A percentile compares a stretch with the other conserved stretches of the same genome.
Evolutionary conservation across 345 rosid species (phyloP).

Genomic region (Hirschfeldia incana): DNA sequence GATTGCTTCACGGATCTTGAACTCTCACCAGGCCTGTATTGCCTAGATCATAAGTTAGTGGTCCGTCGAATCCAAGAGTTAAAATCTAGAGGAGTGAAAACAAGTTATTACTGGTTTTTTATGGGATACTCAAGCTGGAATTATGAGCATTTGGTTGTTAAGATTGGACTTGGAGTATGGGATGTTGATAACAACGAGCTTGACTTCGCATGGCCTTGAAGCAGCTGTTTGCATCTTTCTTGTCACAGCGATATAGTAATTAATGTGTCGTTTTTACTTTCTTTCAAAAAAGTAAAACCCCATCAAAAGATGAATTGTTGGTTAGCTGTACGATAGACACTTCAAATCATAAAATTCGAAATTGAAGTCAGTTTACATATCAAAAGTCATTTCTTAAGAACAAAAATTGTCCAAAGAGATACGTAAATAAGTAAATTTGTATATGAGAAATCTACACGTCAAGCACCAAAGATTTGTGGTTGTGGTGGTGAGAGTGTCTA

Average conservation of each 20-base stretch:
- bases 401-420: background rate
- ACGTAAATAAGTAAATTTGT: background rate
- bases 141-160: too few relatives aligned
- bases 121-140: too few relatives aligned
- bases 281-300: constrained; percentile 17
- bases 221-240: background rate
- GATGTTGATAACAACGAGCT: too few relatives aligned
- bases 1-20: constrained; percentile 38
- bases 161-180: too few relatives aligned
- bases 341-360: background rate
- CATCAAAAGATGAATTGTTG: background rate
- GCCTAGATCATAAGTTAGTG: too few relatives aligned
- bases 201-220: too few relatives aligned
- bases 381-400: background rate
- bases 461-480: constrained; percentile 9
- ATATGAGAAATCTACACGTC: background rate
- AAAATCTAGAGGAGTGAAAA: too few relatives aligned
- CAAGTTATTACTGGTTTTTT: too few relatives aligned
- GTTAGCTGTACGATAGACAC: too few relatives aligned
- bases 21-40: too few relatives aligned
- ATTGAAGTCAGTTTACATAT: background rate
- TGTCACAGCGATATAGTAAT: background rate
- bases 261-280: constrained; percentile 1
- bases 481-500: background rate
- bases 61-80: too few relatives aligned